These are phyloP conservation scores for Dryas integrifolia DNA, from an alignment of 331 rosid species.

Conservation along the genomic window DNA sequence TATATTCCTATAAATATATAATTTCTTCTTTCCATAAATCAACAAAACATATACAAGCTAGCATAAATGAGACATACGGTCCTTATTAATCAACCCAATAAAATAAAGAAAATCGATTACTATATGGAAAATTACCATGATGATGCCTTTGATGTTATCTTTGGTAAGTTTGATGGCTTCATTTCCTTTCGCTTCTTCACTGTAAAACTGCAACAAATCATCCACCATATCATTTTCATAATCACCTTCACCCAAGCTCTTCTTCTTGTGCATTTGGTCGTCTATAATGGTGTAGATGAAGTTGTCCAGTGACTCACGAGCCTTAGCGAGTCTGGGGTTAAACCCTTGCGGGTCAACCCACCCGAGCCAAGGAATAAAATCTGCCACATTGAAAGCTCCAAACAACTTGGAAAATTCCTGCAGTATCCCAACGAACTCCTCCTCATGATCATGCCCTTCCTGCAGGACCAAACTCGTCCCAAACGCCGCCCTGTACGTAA, in stretches of 20 bases:
- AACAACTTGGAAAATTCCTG: conserved; percentile 80
- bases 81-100: too few species aligned
- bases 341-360: conserved; percentile 68
- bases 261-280: conserved; percentile 49
- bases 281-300: conserved; percentile 69
- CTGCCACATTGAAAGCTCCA: conserved; percentile 77
- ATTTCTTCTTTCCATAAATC: too few species aligned
- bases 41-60: too few species aligned
- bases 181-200: conserved; percentile 31
- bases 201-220: conserved; percentile 66
- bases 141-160: conserved; percentile 83
- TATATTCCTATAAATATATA: too few species aligned
- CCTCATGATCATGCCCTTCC: conserved; percentile 49
- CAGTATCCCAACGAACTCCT: conserved; percentile 60
- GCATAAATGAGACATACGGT: too few species aligned
- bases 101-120: too few species aligned
- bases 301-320: conserved; percentile 49
- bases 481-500: conserved; percentile 70
- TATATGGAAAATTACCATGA: conserved; percentile 51
- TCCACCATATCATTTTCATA: conserved; percentile 73
- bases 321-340: conserved; percentile 43
- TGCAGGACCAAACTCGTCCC: conserved; percentile 38
- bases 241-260: neutral
- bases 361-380: conserved; percentile 54
- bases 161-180: conserved; percentile 66